Evolutionary conservation across 2,329 filamentous ascomycete genomes (phyloP), one percentile per base, ranked within the genome.

Genomic region (Hypoxylon sp.): DNA sequence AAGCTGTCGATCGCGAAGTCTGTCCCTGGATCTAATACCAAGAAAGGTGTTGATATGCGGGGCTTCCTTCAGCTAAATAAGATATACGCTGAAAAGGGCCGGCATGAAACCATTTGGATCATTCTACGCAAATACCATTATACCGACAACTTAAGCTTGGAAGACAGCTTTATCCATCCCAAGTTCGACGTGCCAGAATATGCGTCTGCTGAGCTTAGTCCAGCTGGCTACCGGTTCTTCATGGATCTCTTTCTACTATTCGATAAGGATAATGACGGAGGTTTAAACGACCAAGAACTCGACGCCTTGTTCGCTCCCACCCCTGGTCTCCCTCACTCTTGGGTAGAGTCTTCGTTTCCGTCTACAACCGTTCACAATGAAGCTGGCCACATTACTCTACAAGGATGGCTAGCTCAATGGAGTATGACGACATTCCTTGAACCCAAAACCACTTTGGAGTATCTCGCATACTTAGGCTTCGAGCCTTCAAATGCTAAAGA

Each of bases 371-470:
- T 98, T 17, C 91, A 94, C 46, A 98, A 98, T 77, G 96, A 99
- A 80, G 94, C 93, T 8, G 96, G 96, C 0, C 90, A 98, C 78
- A 94, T 99, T 68, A 99, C 96, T 1, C 85, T 99, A 3, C 96
- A 99, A 80, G 96, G 96, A 1, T 99, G 96, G 96, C 88, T 99
- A 39, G 96, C 96, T 3, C 96, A 99, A 76, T 99, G 96, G 96
- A 98, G 94, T 78, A 99, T 99, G 96, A 99, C 96, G 0, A 99
- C 96, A 0, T 99, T 98, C 75, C 90, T 97, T 67, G 94, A 97
- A 63, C 95, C 96, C 11, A 97, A 96, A 78, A 98, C 94, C 0
- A 98, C 96, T 0, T 86, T 99, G 3, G 94, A 97, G 74, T 99
- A 99, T 78, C 89, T 99, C 2, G 96, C 96, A 2, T 98, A 98